Conservation (phyloP, 768 basidiomycete genomes). For the Macrolepiota albuminosa region DNA sequence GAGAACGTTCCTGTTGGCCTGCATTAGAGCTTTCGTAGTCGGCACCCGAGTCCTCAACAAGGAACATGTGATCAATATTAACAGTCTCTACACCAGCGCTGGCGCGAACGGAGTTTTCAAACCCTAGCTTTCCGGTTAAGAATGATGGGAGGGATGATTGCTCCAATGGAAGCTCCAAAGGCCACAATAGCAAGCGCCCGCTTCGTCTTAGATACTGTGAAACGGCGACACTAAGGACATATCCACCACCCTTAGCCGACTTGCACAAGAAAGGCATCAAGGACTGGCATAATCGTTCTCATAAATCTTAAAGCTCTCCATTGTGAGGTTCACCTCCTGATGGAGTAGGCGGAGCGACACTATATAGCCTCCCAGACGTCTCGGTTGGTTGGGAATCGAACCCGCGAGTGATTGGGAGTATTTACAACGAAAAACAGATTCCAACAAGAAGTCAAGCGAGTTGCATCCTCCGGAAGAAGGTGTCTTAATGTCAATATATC, state of each 20-base stretch:
- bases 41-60: conserved; percentile 35
- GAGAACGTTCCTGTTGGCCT: conserved; percentile 1
- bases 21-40: conserved; percentile 11
- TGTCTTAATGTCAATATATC: background rate
- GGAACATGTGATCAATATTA: conserved; percentile 34
- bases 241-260: conserved; percentile 10
- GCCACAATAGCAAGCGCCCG: conserved; percentile 42
- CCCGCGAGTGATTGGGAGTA: background rate
- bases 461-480: background rate
- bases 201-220: conserved; percentile 37
- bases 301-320: background rate
- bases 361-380: background rate
- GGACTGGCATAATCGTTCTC: background rate
- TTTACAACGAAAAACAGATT: background rate
- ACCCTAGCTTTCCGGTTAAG: conserved; percentile 39
- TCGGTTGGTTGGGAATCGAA: background rate
- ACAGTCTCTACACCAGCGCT: conserved; percentile 35
- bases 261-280: conserved; percentile 24
- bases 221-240: conserved; percentile 40
- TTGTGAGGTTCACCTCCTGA: background rate
- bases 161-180: conserved; percentile 40
- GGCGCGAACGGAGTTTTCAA: conserved; percentile 35
- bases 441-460: background rate
- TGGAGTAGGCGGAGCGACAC: background rate
- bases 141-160: conserved; percentile 41